Percentiles rank a stretch among this genome's conserved stretches.
Conservation (phyloP, 2,329 filamentous ascomycete genomes). For the Diaporthe amygdali region DNA sequence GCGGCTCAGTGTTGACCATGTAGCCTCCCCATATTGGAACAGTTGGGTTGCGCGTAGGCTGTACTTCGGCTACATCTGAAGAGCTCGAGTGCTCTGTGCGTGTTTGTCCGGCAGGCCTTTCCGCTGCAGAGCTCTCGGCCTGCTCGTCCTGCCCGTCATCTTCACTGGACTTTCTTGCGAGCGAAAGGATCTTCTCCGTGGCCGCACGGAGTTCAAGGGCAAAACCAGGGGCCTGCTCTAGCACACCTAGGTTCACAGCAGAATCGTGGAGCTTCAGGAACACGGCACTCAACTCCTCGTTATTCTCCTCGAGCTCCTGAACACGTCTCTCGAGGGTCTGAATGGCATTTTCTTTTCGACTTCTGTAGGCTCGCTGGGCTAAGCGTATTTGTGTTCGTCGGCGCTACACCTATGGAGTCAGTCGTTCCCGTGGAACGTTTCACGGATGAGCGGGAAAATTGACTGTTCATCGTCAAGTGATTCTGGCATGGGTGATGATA, state of each 20-base stretch:
- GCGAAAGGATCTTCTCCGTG: constrained; percentile 61
- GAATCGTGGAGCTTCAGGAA: constrained; percentile 73
- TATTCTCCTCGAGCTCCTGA: constrained; percentile 68
- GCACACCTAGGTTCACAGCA: constrained; percentile 60
- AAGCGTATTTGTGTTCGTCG: constrained; percentile 86
- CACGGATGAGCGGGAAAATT: not conserved
- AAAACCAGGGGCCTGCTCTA: constrained; percentile 62
- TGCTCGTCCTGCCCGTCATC: constrained; percentile 38
- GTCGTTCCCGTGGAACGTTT: not conserved
- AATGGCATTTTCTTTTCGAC: constrained; percentile 84
- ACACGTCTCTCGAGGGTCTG: constrained; percentile 74
- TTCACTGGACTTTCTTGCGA: constrained; percentile 54
- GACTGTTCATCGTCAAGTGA: not conserved
- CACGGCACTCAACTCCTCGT: constrained; percentile 75
- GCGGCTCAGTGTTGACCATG: constrained; percentile 31
- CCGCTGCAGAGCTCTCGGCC: constrained; percentile 21
- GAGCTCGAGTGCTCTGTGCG: constrained; percentile 26
- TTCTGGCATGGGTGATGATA: not conserved
- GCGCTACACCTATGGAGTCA: constrained; percentile 54
- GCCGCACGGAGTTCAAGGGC: constrained; percentile 61
- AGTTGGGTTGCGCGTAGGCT: not conserved
- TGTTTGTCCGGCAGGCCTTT: not conserved
- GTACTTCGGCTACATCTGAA: constrained; percentile 8
- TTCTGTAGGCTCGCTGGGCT: constrained; percentile 83
- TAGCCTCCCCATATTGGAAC: constrained; percentile 33